Evolutionary conservation across 2,329 filamentous ascomycete species (phyloP).

Genomic region (Periconia sp.): DNA sequence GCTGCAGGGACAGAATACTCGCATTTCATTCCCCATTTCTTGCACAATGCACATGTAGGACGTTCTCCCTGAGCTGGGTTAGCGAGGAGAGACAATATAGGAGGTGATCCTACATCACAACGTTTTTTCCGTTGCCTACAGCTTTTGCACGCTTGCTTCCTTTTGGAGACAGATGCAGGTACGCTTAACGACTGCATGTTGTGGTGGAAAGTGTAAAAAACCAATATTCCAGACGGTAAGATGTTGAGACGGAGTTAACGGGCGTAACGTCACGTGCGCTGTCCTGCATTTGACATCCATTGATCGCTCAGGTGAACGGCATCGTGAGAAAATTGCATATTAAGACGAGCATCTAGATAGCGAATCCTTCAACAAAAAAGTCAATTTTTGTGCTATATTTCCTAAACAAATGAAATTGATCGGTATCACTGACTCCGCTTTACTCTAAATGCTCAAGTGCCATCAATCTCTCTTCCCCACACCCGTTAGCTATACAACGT

Average conservation of each 20-base stretch:
- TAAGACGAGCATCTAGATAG: too few relatives aligned
- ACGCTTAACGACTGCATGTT: slow-evolving; percentile 22
- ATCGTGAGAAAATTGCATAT: too few relatives aligned
- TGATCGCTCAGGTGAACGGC: too few relatives aligned
- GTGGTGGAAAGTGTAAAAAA: neutral
- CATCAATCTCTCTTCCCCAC: too few relatives aligned
- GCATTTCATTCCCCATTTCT: slow-evolving; percentile 26
- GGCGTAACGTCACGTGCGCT: neutral
- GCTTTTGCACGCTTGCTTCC: slow-evolving; percentile 36
- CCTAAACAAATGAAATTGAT: too few relatives aligned
- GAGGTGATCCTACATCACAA: slow-evolving; percentile 26
- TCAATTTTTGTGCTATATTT: too few relatives aligned
- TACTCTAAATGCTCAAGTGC: too few relatives aligned
- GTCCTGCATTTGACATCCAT: too few relatives aligned
- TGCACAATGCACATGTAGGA: slow-evolving; percentile 26
- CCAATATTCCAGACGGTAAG: neutral
- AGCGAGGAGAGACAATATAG: neutral
- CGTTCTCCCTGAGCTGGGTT: slow-evolving; percentile 18
- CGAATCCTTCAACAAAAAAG: too few relatives aligned
- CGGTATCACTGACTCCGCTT: too few relatives aligned
- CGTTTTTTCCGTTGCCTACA: slow-evolving; percentile 38
- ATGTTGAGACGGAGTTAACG: neutral
- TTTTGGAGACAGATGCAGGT: slow-evolving; percentile 30
- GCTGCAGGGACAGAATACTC: slow-evolving; percentile 17
- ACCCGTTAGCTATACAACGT: too few relatives aligned